These are phyloP conservation scores for Drechslera avenae DNA, from an alignment of 2,329 filamentous ascomycete species.

Conservation along the genomic window DNA sequence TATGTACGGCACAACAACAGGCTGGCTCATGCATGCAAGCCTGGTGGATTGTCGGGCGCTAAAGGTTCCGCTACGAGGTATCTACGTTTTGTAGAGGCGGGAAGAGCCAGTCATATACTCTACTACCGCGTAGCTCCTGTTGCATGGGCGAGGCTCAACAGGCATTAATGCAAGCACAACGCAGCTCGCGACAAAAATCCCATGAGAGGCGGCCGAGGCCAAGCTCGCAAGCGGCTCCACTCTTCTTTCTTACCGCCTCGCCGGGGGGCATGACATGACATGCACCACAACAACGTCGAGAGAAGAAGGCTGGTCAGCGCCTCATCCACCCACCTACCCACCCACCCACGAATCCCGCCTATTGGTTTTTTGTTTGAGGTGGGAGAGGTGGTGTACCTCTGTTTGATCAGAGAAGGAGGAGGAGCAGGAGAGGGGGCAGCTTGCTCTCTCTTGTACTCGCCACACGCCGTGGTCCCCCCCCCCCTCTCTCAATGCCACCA, in stretches of 20 bases:
- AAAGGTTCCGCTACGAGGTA: constrained; percentile 11
- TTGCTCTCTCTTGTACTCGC: constrained; percentile 7
- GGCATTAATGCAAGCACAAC: constrained; percentile 17
- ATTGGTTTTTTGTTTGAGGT: too few relatives aligned
- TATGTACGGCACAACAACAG: constrained; percentile 18
- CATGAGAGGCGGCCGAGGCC: constrained; percentile 5
- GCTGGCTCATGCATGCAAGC: constrained; percentile 16
- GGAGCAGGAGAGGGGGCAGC: not conserved
- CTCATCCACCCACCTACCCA: too few relatives aligned
- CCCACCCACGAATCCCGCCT: too few relatives aligned
- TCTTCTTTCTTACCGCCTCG: constrained; percentile 19
- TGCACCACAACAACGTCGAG: not conserved
- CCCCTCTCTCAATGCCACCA: too few relatives aligned
- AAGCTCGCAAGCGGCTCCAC: constrained; percentile 14
- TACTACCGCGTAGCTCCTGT: constrained; percentile 5
- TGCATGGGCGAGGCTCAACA: constrained; percentile 7
- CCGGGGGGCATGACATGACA: too few relatives aligned
- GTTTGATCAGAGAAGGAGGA: too few relatives aligned
- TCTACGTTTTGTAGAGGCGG: constrained; percentile 8
- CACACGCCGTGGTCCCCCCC: not conserved
- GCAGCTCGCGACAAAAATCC: constrained; percentile 5
- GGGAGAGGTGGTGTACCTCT: not conserved
- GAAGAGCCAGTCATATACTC: constrained; percentile 16
- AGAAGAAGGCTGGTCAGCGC: not conserved
- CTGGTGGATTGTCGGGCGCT: constrained; percentile 16